A percentile compares a stretch with the other conserved stretches of the same genome.
Conservation (phyloP, 176 grass and related monocot species). For the Aegilops sharonensis region DNA sequence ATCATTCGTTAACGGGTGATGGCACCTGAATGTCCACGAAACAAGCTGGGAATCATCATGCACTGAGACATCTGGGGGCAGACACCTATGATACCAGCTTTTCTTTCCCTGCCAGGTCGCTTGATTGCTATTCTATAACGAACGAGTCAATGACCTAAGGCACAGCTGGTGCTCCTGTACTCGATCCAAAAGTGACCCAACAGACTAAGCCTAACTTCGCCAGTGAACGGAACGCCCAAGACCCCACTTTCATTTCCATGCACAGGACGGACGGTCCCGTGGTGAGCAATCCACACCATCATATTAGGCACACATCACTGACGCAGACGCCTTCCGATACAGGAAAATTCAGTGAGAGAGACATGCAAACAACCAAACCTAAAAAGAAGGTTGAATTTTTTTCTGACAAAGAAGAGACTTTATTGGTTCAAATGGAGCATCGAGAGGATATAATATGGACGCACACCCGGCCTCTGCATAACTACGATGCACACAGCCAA, state of each 20-base stretch:
- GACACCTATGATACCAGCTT: background rate
- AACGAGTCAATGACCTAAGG: background rate
- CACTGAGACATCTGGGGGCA: background rate
- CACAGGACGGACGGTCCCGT: background rate
- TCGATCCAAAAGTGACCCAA: constrained; percentile 27
- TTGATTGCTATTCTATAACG: background rate
- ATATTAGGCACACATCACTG: constrained; percentile 28
- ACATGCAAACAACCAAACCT: constrained; percentile 28
- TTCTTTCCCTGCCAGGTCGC: background rate
- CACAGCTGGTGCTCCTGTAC: background rate
- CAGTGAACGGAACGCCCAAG: background rate
- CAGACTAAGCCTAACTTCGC: constrained; percentile 3
- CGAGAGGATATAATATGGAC: no score
- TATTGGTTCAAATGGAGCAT: no score
- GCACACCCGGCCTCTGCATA: no score
- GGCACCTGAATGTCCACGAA: no score
- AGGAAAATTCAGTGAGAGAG: constrained; percentile 17
- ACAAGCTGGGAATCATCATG: background rate
- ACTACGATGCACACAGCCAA: no score
- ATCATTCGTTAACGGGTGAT: background rate
- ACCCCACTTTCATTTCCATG: background rate
- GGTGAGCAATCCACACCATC: constrained; percentile 12
- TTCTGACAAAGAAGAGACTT: no score
- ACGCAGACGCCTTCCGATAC: constrained; percentile 17
- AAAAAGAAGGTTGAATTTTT: background rate